These are phyloP conservation scores for Trichosanthes truncata DNA, from an alignment of 306 rosid genomes.

Conservation along the genomic window DNA sequence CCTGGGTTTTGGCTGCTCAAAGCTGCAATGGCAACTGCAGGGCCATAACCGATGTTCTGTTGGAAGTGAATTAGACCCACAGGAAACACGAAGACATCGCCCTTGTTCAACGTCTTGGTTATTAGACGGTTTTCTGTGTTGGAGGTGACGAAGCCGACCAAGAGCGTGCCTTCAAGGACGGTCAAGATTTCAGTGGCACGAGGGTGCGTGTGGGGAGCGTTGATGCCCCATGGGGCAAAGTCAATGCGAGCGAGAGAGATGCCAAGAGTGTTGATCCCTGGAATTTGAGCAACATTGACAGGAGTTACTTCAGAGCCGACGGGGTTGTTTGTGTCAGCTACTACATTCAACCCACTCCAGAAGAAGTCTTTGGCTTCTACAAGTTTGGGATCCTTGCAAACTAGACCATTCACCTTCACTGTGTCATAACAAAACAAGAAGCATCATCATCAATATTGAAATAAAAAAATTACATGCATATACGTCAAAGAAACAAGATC, in stretches of 20 bases:
- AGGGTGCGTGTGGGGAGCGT: slow-evolving; percentile 30
- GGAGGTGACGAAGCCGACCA: slow-evolving; percentile 31
- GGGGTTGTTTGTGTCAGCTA: slow-evolving; percentile 22
- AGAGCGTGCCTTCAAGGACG: slow-evolving; percentile 21
- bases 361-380: slow-evolving; percentile 26
- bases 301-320: slow-evolving; percentile 26
- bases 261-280: slow-evolving; percentile 30
- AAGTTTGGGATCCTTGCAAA: slow-evolving; percentile 25
- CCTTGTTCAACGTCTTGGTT: slow-evolving; percentile 14
- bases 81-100: slow-evolving; percentile 31
- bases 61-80: slow-evolving; percentile 27
- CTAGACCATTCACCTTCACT: slow-evolving; percentile 20
- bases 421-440: not conserved
- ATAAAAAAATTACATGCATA: no score
- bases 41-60: slow-evolving; percentile 3
- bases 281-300: slow-evolving; percentile 11
- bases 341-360: slow-evolving; percentile 18
- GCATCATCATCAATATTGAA: not conserved
- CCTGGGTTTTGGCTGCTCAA: slow-evolving; percentile 36
- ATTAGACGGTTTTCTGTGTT: slow-evolving; percentile 19
- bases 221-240: slow-evolving; percentile 23
- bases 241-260: slow-evolving; percentile 25
- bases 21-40: slow-evolving; percentile 24
- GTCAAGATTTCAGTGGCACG: slow-evolving; percentile 23
- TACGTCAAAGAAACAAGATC: not conserved